Base-by-base conservation (phyloP, 1,284 basidiomycete genomes). In the Melanopsichium pennsylvanicum region DNA sequence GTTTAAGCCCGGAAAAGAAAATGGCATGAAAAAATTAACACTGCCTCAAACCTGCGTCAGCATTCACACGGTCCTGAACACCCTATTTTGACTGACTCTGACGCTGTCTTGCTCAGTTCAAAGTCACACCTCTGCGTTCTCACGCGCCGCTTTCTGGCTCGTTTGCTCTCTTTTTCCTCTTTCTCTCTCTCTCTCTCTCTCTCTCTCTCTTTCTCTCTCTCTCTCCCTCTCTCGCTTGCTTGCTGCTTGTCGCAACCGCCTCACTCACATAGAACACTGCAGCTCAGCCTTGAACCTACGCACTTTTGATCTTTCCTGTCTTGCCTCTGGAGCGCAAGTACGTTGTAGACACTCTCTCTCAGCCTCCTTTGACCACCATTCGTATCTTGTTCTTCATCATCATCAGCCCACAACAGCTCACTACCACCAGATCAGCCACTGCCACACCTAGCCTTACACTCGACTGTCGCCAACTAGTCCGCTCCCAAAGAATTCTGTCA, bases 31-130 rank as follows among this genome's bases (percentile, higher is more conserved):
- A 22, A 25, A 38, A 22, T 38, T 21, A 13, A 12, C 36, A 22
- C 19, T 19, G 36, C 36, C 36, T 38, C 36, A 12, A n/a, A n/a
- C n/a, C n/a, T n/a, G 32, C 43, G 33, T 45, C 43, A 45, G 33
- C 33, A 19, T 45, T 37, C 35, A 19, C 34, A 31, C n/a, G n/a
- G n/a, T n/a, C n/a, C n/a, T n/a, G n/a, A n/a, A n/a, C n/a, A n/a
- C n/a, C n/a, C n/a, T n/a, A n/a, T n/a, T n/a, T n/a, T n/a, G n/a
- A n/a, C n/a, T n/a, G n/a, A n/a, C n/a, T n/a, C n/a, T n/a, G n/a
- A n/a, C n/a, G n/a, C n/a, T n/a, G n/a, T n/a, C n/a, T n/a, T n/a
- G n/a, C n/a, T n/a, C n/a, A n/a, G n/a, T n/a, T n/a, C n/a, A n/a
- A n/a, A n/a, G n/a, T n/a, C n/a, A n/a, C n/a, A n/a, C n/a, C n/a